Conservation (phyloP, 768 basidiomycete genomes). For the Lactifluus echinatus region DNA sequence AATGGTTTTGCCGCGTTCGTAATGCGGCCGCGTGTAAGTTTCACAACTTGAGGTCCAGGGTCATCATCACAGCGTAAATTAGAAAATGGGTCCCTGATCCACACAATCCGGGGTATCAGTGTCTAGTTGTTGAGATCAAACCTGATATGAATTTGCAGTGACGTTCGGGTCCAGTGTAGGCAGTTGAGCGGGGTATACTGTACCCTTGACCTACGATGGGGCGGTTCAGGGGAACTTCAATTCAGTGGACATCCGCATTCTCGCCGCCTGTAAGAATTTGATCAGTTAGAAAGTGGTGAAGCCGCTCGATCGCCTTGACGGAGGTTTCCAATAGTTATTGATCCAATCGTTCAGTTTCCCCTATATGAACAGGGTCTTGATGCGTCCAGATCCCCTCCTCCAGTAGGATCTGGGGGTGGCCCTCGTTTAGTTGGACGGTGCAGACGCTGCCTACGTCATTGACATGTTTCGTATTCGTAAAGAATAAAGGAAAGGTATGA, state of each 20-base stretch:
- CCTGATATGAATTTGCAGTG: too few relatives aligned
- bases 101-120: neutral
- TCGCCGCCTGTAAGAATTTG: conserved; percentile 3
- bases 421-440: neutral
- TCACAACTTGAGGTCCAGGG: too few relatives aligned
- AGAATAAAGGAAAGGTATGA: too few relatives aligned
- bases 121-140: too few relatives aligned
- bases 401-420: neutral
- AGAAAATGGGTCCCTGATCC: neutral
- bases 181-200: too few relatives aligned
- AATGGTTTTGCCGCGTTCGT: neutral
- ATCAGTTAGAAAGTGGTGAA: conserved; percentile 4
- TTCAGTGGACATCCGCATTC: neutral
- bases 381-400: conserved; percentile 2
- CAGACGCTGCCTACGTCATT: too few relatives aligned
- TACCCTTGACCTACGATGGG: neutral
- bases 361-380: neutral
- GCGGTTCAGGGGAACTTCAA: neutral
- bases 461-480: too few relatives aligned
- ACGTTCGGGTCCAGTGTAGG: too few relatives aligned
- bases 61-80: neutral
- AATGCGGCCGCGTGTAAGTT: neutral
- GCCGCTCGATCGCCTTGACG: too few relatives aligned
- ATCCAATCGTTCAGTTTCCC: neutral
- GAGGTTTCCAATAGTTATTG: neutral